Base-by-base conservation (phyloP, 2,329 filamentous ascomycete species). In the Paraphaeosphaeria sporulosa region DNA sequence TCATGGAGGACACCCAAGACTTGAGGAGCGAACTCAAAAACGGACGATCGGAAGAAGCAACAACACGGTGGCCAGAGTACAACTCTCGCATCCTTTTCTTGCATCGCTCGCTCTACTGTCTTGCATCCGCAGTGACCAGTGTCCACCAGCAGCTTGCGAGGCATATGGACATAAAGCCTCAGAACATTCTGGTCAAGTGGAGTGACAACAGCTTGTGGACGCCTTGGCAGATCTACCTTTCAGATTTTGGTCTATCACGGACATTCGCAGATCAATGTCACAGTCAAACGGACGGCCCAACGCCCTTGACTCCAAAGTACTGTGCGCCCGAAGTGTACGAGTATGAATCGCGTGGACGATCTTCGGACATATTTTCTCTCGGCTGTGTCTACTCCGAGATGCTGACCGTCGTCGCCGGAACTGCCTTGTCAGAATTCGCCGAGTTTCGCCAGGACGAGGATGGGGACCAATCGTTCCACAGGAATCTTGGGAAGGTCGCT, bases 141-240 rank as follows among this genome's bases (percentile, higher is more conserved):
- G 44, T 68, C 2, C 67, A 71, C 13, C 4, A 19, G 1, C n/a
- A 58, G 3, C 57, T 52, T 0, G 68, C 61, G 1, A 64, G 58
- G 25, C 68, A 71, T 40, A 66, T 69, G 63, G 67, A 70, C 15
- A 67, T 71, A 9, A 70, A 71, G 34, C 68, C 69, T 1, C 47
- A 57, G 1, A 70, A 70, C 17, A 62, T 71, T 3, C 62, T 69
- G 5, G 47, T 69, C 13, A 32, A 32, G 30, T 2, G 4, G 30
- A 32, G 4, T 32, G 30, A 32, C 30, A 6, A 32, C 30, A 6
- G 4, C 8, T 9, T 32, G 5, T 6, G 3, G 17, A 46, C 19
- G 12, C 13, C 15, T 30, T 67, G 57, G 44, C 59, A 60, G 0
- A 43, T 70, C 1, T 70, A 69, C n/a, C 23, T 70, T 1, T 62